These are phyloP conservation scores for Geranium brycei DNA, from an alignment of 345 rosid genomes.

Conservation along the genomic window DNA sequence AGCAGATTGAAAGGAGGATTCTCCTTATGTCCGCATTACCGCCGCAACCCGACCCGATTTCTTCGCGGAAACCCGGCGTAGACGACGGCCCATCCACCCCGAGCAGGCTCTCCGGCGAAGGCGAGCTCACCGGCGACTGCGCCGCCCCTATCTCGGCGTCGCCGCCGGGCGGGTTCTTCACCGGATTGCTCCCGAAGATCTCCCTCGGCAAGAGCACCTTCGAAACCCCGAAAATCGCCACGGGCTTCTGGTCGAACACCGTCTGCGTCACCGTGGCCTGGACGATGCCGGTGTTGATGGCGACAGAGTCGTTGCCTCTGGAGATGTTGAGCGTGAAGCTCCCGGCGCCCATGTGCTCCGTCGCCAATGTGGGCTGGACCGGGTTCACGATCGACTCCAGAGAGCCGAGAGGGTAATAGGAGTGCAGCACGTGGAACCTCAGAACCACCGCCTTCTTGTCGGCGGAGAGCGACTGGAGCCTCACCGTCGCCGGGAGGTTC, in stretches of 20 bases:
- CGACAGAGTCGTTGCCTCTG: conserved; percentile 61
- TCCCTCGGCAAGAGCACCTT: conserved; percentile 72
- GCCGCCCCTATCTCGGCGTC: conserved; percentile 14
- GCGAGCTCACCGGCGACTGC: conserved; percentile 28
- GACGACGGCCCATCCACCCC: conserved; percentile 26
- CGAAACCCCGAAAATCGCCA: conserved; percentile 80
- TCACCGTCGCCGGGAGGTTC: conserved; percentile 47
- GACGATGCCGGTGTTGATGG: conserved; percentile 63
- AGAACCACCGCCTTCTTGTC: conserved; percentile 56
- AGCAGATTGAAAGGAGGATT: conserved; percentile 20
- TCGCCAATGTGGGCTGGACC: conserved; percentile 79
- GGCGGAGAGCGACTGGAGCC: conserved; percentile 63
- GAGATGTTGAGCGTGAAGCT: conserved; percentile 76
- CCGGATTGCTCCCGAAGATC: conserved; percentile 22
- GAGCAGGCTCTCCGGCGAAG: conserved; percentile 39
- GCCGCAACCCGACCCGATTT: conserved; percentile 22
- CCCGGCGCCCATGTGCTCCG: conserved; percentile 68
- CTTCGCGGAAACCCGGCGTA: conserved; percentile 33
- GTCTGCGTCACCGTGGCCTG: conserved; percentile 79
- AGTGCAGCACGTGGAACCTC: conserved; percentile 74
- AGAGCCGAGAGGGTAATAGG: conserved; percentile 84
- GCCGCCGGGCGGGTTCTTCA: conserved; percentile 14
- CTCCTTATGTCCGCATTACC: conserved; percentile 6
- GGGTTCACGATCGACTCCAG: conserved; percentile 85
- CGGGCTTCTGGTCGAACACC: conserved; percentile 74